These are phyloP conservation scores for Clohesyomyces aquaticus DNA, from an alignment of 495 filamentous ascomycete genomes.

Conservation along the genomic window DNA sequence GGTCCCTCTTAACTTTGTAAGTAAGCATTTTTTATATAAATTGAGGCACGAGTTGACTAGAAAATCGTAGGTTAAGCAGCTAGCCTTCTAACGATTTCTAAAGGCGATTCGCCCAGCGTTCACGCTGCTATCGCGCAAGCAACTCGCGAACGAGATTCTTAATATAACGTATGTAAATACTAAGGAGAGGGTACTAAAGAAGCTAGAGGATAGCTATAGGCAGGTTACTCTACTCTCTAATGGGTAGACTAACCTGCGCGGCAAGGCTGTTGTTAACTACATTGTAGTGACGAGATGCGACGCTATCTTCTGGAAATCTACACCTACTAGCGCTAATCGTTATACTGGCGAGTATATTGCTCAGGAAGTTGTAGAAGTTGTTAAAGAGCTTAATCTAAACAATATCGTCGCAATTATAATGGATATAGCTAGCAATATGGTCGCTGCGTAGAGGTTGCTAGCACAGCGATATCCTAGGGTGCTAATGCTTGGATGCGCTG, in stretches of 20 bases:
- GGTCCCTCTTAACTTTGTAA: not conserved
- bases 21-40: not conserved
- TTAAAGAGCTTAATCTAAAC: not conserved
- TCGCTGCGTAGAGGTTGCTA: no score
- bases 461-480: no score
- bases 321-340: not conserved
- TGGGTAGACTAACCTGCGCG: slow-evolving; percentile 1
- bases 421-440: slow-evolving; percentile 1
- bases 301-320: not conserved
- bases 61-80: not conserved
- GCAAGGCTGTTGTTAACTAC: not conserved
- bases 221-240: not conserved
- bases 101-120: not conserved
- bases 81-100: not conserved
- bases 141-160: not conserved
- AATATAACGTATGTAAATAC: not conserved
- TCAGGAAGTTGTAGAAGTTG: not conserved
- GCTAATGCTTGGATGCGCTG: not conserved
- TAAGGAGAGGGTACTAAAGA: not conserved
- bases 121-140: not conserved
- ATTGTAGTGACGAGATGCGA: not conserved
- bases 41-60: not conserved
- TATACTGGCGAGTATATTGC: not conserved
- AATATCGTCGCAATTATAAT: not conserved
- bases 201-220: not conserved